Base-by-base conservation (phyloP, 495 filamentous ascomycete species). In the Amniculicola lignicola region DNA sequence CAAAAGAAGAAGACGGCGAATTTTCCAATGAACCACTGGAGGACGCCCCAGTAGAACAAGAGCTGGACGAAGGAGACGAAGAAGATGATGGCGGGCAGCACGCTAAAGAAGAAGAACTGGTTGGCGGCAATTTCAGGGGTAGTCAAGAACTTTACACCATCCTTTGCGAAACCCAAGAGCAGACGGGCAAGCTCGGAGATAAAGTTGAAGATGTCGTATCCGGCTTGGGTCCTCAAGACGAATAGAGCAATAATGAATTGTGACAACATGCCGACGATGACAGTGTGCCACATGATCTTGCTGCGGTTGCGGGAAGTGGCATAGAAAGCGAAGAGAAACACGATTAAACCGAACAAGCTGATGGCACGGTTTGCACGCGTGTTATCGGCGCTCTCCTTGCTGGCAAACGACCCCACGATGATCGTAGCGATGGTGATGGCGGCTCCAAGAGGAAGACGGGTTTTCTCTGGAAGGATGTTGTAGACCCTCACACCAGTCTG, bases 1-100 rank as follows among this genome's bases (percentile, higher is more conserved):
- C 88, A 94, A 79, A 91, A 93, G 79, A 96, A 94, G 70, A 95
- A 88, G 42, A 82, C 75, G 57, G 90, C 89, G 59, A 92, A 88
- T 61, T 95, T 95, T 25, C 70, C 70, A 60, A 95, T 80, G 69
- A 87, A 85, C 90, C 90, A 96, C 72, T 95, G 90, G 19, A 96
- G 73, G 36, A 88, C 71, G 3, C 83, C 84, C 64, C 77, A 74
- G 73, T 93, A 84, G 74, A 87, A 94, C 12, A 89, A 69, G 19
- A 95, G 77, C 68, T 94, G 87, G 16, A 95, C 86, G 4, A 96
- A 72, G 4, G 90, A 79, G 45, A 96, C 82, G 77, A 96, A 95
- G 79, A 96, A 96, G 67, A 95, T 86, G 68, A 96, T 91, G 40
- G 90, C 82, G 0, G 89, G 87, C 23, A 91, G 70, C 31, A 92